Percentiles rank a stretch among this genome's conserved stretches.
Evolutionary conservation across 208 protist genomes (phyloP).

Genomic region (Crithidia expoeki): DNA sequence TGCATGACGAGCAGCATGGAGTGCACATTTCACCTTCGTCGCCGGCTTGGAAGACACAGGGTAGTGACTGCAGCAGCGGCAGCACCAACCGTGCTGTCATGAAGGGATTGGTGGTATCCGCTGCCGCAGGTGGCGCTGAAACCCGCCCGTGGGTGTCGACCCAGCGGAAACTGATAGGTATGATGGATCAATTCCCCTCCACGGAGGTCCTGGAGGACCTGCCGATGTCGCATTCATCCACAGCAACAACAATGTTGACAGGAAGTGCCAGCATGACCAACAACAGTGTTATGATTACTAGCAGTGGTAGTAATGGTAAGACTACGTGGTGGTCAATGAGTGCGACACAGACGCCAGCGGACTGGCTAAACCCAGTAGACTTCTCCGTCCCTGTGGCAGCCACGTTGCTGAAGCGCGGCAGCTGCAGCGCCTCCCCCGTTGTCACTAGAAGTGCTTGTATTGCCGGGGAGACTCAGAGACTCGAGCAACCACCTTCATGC

Average conservation of each 20-base stretch:
- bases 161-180: constrained; percentile 1
- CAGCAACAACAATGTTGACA: background rate
- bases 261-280: background rate
- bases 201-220: background rate
- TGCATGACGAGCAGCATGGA: background rate
- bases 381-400: constrained; percentile 13
- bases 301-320: background rate
- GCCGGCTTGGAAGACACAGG: background rate
- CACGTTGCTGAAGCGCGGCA: constrained; percentile 12
- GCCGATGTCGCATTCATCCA: background rate
- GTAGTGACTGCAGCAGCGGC: background rate
- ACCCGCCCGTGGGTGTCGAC: constrained; percentile 2
- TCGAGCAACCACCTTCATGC: too few relatives aligned
- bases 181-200: constrained; percentile 14
- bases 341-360: constrained; percentile 16
- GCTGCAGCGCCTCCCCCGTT: background rate
- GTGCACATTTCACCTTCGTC: background rate
- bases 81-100: background rate
- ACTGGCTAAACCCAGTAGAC: constrained; percentile 32
- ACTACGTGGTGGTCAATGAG: background rate
- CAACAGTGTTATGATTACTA: background rate
- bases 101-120: background rate
- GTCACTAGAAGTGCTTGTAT: too few relatives aligned
- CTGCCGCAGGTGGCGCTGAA: background rate
- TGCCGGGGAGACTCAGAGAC: too few relatives aligned